Base-by-base conservation (phyloP, 768 basidiomycete genomes). In the Boletus eberwhitei region DNA sequence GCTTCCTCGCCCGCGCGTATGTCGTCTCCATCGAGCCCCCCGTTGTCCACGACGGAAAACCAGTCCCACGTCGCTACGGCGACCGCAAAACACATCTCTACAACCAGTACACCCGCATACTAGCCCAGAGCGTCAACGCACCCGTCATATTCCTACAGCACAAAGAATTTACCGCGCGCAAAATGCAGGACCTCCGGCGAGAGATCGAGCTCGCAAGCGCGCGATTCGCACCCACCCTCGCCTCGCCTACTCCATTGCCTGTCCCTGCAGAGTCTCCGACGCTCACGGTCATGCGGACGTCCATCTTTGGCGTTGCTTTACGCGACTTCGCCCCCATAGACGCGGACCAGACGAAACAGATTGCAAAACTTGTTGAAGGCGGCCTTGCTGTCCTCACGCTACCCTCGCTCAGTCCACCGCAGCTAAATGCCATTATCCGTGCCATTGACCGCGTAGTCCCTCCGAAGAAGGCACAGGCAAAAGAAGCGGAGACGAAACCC, bases 81-180 rank as follows among this genome's bases (percentile, higher is more conserved):
- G 82, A 84, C 66, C 87, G 89, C 69, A 97, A 95, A 70, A 77
- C 84, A 2, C 86, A 83, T 71, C 85, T 92, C 68, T 91, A 86
- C 74, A 79, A 83, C 74, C 85, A 87, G 72, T 93, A 93, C 77
- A 76, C 79, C 53, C 79, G 79, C 63, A 82, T 96, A 58, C 79
- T 96, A 64, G 71, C 81, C 53, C 73, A 77, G 50, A 81, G 80
- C 67, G 62, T 71, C 22, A 70, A 76, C 36, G 75, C 83, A 0
- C 86, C 92, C 32, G 74, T 93, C 67, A 75, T 97, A 59, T 79
- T 96, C 72, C 83, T 96, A 55, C 79, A 84, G 48, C 91, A 93
- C 69, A 77, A 80, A 58, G 86, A 90, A 58, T 88, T 95, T 65
- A 75, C 83, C 29, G 83, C 88, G 3, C 75, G 80, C 38, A 79